These are phyloP conservation scores for Trichoderma orchidacearum DNA, from an alignment of 495 filamentous ascomycete species.

Conservation along the genomic window DNA sequence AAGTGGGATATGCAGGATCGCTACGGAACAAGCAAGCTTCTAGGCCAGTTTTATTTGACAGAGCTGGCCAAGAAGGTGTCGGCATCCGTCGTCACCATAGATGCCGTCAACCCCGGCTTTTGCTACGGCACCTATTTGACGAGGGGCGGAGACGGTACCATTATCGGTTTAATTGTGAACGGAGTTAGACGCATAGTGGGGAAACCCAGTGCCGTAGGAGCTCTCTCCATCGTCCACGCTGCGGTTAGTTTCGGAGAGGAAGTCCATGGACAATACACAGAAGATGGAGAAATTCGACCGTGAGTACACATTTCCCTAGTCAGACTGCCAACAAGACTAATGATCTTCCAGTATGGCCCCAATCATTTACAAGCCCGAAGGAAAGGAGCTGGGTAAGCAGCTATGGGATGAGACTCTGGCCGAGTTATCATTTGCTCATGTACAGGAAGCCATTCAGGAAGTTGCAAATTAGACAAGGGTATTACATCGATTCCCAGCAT, in stretches of 20 bases:
- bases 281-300: constrained; percentile 18
- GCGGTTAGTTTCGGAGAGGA: constrained; percentile 16
- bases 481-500: too few species aligned
- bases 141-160: neutral
- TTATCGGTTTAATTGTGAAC: constrained; percentile 4
- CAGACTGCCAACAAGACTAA: neutral
- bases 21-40: constrained; percentile 34
- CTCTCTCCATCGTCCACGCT: constrained; percentile 17
- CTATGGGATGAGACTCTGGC: constrained; percentile 24
- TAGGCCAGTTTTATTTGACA: constrained; percentile 31
- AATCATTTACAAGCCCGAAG: constrained; percentile 17
- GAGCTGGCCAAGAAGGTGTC: constrained; percentile 22
- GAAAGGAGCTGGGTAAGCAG: constrained; percentile 11
- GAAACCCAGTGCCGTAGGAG: constrained; percentile 12
- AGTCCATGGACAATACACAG: constrained; percentile 19
- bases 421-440: constrained; percentile 20
- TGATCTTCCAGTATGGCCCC: constrained; percentile 8
- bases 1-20: constrained; percentile 12
- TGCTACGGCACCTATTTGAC: constrained; percentile 6
- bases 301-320: constrained; percentile 8
- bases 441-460: constrained; percentile 12
- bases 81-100: constrained; percentile 5
- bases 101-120: constrained; percentile 8
- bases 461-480: neutral
- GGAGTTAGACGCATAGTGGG: constrained; percentile 10